These are phyloP conservation scores for Neopestalotiopsis clavispora DNA, from an alignment of 2,329 filamentous ascomycete genomes.

Conservation along the genomic window DNA sequence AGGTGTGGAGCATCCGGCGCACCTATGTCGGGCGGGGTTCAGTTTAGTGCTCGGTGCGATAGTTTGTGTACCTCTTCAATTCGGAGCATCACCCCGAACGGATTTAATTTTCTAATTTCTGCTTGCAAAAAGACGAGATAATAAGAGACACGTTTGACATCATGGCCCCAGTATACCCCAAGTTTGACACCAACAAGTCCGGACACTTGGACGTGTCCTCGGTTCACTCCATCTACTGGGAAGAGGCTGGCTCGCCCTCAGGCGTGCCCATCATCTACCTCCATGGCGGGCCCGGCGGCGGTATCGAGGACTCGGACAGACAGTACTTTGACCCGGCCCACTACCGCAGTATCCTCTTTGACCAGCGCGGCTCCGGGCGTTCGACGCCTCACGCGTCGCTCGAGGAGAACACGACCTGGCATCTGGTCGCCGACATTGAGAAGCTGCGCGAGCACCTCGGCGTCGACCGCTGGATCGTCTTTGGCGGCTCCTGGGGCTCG, in stretches of 20 bases:
- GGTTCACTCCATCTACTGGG: slow-evolving; percentile 34
- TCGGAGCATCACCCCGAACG: not conserved
- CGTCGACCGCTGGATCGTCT: slow-evolving; percentile 44
- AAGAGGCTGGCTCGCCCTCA: slow-evolving; percentile 24
- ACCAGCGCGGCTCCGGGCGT: slow-evolving; percentile 45
- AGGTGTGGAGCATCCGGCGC: slow-evolving; percentile 4
- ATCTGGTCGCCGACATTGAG: slow-evolving; percentile 44
- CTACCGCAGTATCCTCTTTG: slow-evolving; percentile 43
- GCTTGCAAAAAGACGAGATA: too few relatives aligned
- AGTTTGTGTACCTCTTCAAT: not conserved
- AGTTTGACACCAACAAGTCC: slow-evolving; percentile 27
- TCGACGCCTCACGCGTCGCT: slow-evolving; percentile 40
- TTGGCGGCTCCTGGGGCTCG: slow-evolving; percentile 47
- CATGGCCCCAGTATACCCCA: slow-evolving; percentile 32
- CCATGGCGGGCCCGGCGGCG: slow-evolving; percentile 49
- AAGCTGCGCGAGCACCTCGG: slow-evolving; percentile 39
- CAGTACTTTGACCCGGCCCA: slow-evolving; percentile 39
- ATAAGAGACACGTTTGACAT: not conserved
- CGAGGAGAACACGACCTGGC: slow-evolving; percentile 43
- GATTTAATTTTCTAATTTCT: not conserved
- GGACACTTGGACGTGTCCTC: slow-evolving; percentile 33
- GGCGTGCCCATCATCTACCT: slow-evolving; percentile 43
- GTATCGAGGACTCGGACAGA: slow-evolving; percentile 39
- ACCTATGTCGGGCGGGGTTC: slow-evolving; percentile 1
- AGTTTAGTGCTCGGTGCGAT: not conserved